Evolutionary conservation across 2,329 filamentous ascomycete genomes (phyloP), one percentile per base, ranked within the genome.

Genomic region (Camillea tinctor): DNA sequence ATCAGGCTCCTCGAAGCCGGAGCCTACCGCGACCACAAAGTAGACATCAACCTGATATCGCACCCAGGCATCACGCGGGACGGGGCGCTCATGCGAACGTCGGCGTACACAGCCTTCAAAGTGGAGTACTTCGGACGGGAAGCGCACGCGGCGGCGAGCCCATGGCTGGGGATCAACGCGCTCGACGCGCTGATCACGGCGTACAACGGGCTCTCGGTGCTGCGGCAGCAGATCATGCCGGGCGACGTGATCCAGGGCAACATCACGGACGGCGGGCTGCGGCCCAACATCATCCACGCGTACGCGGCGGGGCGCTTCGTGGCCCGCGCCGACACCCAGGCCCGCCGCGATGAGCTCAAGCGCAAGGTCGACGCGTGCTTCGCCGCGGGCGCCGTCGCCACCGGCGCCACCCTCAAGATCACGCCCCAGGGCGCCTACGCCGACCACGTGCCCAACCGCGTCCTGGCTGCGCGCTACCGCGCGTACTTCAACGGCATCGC

Each of bases 161-260:
- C 84, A 0, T 87, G 84, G 84, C 75, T 83, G 4, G 85, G 85
- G 0, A 77, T 83, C 64, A 87, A 88, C 66, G 84, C 85, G 0
- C 77, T 87, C 0, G 85, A 88, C 64, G 84, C 84, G 0, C 67
- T 85, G 21, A 74, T 87, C 2, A 74, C 77, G 0, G 79, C 76
- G 0, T 82, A 82, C 64, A 79, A 78, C 56, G 75, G 74, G 50
- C 69, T 87, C 3, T 79, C 80, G 0, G 75, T 83, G 0, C 74
- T 87, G 5, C 78, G 85, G 1, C 84, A 87, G 69, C 84, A 87
- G 68, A 77, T 83, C 3, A 76, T 79, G 63, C 81, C 84, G 0
- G 79, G 80, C 3, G 80, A 81, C 57, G 71, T 80, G 6, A 77
- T 83, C 63, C 72, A 85, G 60, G 77, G 82, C 1, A 79, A 83